Percentiles rank a stretch among this genome's conserved stretches.
These are phyloP conservation scores for Tripterygium wilfordii DNA, from an alignment of 177 flowering plant species.

Conservation along the genomic window DNA sequence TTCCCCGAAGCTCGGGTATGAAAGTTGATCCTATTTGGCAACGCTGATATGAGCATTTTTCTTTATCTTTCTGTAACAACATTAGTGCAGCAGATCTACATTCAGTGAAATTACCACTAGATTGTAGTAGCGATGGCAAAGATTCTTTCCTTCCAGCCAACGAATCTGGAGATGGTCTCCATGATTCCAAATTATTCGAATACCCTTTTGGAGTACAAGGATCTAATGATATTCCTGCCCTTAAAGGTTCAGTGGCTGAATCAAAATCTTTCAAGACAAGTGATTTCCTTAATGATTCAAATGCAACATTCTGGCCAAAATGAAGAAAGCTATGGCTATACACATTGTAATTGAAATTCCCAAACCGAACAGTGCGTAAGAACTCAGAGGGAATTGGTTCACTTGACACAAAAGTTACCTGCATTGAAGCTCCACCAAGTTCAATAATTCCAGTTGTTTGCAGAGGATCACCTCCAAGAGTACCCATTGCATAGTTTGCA, in stretches of 20 bases:
- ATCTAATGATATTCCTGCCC: constrained; percentile 35
- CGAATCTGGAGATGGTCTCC: constrained; percentile 38
- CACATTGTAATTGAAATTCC: constrained; percentile 66
- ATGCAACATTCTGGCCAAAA: constrained; percentile 95
- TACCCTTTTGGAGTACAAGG: constrained; percentile 95
- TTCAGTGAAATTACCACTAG: constrained; percentile 83
- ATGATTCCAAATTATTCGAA: constrained; percentile 17
- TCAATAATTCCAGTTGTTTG: constrained; percentile 91
- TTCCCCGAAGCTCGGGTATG: constrained; percentile 75
- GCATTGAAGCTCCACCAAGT: constrained; percentile 97
- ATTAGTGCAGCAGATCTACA: constrained; percentile 81
- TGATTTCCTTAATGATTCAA: constrained; percentile 53
- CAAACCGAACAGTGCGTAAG: constrained; percentile 53
- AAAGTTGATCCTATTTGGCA: constrained; percentile 71
- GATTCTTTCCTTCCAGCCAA: constrained; percentile 19
- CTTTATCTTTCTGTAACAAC: constrained; percentile 66
- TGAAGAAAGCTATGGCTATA: constrained; percentile 96
- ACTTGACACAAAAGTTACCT: constrained; percentile 88
- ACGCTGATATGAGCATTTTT: constrained; percentile 50
- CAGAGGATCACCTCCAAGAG: constrained; percentile 82
- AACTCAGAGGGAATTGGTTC: constrained; percentile 73
- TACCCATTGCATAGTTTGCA: constrained; percentile 90
- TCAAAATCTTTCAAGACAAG: constrained; percentile 32
- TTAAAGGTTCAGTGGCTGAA: constrained; percentile 49
- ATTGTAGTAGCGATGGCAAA: constrained; percentile 36